These are phyloP conservation scores for Penicillium sp. DNA, from an alignment of 2,329 filamentous ascomycete species.

Conservation along the genomic window DNA sequence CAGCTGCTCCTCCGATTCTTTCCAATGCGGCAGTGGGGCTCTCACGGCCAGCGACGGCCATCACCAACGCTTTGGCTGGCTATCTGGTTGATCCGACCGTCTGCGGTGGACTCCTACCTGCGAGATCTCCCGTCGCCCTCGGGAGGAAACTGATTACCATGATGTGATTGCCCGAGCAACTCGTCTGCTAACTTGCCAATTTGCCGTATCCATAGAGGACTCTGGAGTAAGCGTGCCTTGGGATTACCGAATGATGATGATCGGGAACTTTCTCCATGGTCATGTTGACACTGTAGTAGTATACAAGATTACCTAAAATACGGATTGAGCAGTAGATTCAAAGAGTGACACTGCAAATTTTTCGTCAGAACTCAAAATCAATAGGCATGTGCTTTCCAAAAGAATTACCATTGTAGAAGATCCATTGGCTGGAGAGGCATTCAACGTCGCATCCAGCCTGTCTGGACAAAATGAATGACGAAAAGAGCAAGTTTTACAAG, in stretches of 20 bases:
- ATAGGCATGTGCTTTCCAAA: not conserved
- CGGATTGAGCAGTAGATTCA: not conserved
- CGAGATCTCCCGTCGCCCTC: constrained; percentile 49
- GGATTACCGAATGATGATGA: not conserved
- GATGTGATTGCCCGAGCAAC: constrained; percentile 22
- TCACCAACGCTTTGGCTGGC: constrained; percentile 37
- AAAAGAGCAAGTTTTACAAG: constrained; percentile 14
- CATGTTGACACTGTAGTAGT: not conserved
- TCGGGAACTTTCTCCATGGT: not conserved
- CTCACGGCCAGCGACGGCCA: constrained; percentile 21
- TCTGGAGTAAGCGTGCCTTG: not conserved
- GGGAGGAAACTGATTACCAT: constrained; percentile 33
- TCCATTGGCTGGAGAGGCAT: constrained; percentile 16
- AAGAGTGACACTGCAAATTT: not conserved
- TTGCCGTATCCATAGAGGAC: not conserved
- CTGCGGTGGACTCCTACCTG: constrained; percentile 32
- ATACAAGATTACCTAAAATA: not conserved
- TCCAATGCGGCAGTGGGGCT: constrained; percentile 47
- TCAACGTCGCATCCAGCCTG: constrained; percentile 23
- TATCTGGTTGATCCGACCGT: constrained; percentile 33
- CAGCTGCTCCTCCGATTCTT: constrained; percentile 44
- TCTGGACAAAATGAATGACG: constrained; percentile 25
- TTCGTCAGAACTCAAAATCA: not conserved
- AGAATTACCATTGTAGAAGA: not conserved
- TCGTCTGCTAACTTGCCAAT: not conserved